phyloP scores from a whole-genome alignment of 345 rosid genomes.

The Populus tremula region DNA sequence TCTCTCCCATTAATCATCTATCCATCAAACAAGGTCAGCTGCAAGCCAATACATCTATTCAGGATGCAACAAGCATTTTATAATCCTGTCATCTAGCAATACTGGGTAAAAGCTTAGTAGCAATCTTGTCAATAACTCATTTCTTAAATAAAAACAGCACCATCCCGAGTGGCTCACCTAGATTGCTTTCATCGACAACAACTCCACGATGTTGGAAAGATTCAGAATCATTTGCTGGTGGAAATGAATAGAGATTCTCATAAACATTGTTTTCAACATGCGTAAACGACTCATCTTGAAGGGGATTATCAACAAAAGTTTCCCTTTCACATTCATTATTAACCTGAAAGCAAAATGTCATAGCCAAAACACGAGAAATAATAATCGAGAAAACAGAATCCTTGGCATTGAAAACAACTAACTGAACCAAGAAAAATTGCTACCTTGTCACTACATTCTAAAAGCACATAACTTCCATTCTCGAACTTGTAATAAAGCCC shows the following conservation, averaged over 20 bases:
- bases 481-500: conserved; percentile 78
- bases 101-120: neutral
- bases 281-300: conserved; percentile 25
- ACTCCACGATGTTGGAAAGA: conserved; percentile 9
- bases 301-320: conserved; percentile 21
- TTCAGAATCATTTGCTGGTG: conserved; percentile 23
- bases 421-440: neutral
- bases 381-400: neutral
- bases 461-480: conserved; percentile 64
- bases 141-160: neutral
- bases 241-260: conserved; percentile 1
- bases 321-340: conserved; percentile 18
- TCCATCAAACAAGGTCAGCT: neutral
- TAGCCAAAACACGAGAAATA: neutral
- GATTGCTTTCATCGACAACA: conserved; percentile 16
- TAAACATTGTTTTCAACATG: conserved; percentile 9
- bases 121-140: neutral
- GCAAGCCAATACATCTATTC: neutral
- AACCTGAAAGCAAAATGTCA: conserved; percentile 11
- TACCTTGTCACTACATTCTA: conserved; percentile 43
- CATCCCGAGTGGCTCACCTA: conserved; percentile 28
- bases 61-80: neutral
- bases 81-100: neutral
- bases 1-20: neutral
- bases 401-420: neutral